Evolutionary conservation across 2,329 filamentous ascomycete species (phyloP).

Genomic region (Cercospora zeina): DNA sequence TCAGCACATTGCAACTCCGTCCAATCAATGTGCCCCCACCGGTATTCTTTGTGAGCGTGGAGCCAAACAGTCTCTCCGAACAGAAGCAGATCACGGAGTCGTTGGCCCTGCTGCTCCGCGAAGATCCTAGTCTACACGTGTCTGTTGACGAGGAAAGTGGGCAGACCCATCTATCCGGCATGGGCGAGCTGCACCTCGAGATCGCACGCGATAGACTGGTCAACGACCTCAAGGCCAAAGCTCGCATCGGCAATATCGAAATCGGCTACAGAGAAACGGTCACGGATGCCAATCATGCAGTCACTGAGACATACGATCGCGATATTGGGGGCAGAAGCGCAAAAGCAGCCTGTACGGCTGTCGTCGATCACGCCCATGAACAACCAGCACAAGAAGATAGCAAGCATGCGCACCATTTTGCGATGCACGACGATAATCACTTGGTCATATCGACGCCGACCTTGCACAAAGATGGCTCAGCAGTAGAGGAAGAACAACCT

Average conservation of each 20-base stretch:
- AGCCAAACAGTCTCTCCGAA: conserved; percentile 73
- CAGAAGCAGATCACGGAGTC: conserved; percentile 77
- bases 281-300: conserved; percentile 56
- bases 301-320: conserved; percentile 70
- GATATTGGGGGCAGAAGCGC: conserved; percentile 77
- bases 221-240: conserved; percentile 85
- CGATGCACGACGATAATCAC: conserved; percentile 68
- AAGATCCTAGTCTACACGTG: conserved; percentile 89
- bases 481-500: conserved; percentile 47
- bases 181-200: conserved; percentile 94
- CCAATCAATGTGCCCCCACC: conserved; percentile 88
- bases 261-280: conserved; percentile 92
- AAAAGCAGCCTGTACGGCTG: conserved; percentile 72
- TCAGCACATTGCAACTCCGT: conserved; percentile 76
- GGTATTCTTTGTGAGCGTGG: conserved; percentile 94
- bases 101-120: conserved; percentile 74
- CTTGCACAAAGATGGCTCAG: conserved; percentile 46
- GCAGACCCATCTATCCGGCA: conserved; percentile 88
- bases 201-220: conserved; percentile 86
- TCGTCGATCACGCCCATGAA: conserved; percentile 50
- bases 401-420: conserved; percentile 44
- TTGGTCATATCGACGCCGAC: conserved; percentile 58
- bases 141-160: conserved; percentile 84
- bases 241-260: conserved; percentile 81
- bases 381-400: conserved; percentile 19